phyloP scores from a whole-genome alignment of 1,139 yeast species.

The Blastobotrys malaysiensis region DNA sequence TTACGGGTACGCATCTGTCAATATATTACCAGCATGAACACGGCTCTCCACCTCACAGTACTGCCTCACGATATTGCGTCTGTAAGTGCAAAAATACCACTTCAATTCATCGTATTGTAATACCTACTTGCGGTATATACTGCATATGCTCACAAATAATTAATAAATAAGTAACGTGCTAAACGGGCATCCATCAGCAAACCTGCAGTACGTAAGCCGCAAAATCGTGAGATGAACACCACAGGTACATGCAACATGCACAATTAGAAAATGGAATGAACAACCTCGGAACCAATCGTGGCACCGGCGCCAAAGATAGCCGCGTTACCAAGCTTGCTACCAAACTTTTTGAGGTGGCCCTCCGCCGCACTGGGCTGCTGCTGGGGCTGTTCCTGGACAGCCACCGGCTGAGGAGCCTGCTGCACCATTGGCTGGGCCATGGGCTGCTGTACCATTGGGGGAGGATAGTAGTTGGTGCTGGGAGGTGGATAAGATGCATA shows the following conservation, averaged over 20 bases:
- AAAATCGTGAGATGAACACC: neutral
- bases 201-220: neutral
- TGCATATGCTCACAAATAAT: neutral
- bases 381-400: conserved; percentile 29
- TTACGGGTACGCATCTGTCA: too few relatives aligned
- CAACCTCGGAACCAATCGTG: conserved; percentile 81
- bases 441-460: conserved; percentile 21
- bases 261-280: conserved; percentile 69
- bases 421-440: conserved; percentile 29
- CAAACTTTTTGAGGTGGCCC: conserved; percentile 53
- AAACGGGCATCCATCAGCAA: neutral
- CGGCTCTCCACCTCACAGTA: too few relatives aligned
- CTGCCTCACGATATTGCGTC: too few relatives aligned
- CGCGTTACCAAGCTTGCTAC: conserved; percentile 83
- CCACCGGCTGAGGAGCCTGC: conserved; percentile 26
- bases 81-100: neutral
- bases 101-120: neutral
- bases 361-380: conserved; percentile 16
- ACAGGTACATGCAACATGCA: neutral
- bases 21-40: too few relatives aligned
- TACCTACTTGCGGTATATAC: neutral
- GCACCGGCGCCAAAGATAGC: conserved; percentile 98
- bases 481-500: conserved; percentile 41
- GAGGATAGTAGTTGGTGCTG: conserved; percentile 21
- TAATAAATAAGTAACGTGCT: neutral